Evolutionary conservation across 257 asterid species (phyloP), one percentile per base, ranked within the genome.

Genomic region (Nicotiana knightiana): DNA sequence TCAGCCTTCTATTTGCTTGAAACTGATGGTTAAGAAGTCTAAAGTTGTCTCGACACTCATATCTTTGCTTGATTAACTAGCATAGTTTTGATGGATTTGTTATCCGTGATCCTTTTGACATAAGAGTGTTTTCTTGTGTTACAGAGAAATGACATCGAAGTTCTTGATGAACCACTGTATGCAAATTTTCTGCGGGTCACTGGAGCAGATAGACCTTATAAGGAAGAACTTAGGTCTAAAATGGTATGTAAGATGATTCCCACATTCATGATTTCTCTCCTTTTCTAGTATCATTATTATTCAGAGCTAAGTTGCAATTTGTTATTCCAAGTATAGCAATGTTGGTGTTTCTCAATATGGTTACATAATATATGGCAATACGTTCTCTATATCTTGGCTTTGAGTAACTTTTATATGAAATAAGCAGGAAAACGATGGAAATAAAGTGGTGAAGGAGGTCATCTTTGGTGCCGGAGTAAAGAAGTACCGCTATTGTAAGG

Each of bases 101-200:
- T 30, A 75, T 82, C 77, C 77, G 10, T 4, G 77, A 39, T 75
- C 16, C 30, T 33, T 15, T 65, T 54, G 67, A 16, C 39, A 24
- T 53, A 24, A 24, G 59, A 43, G 57, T 16, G 9, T 35, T 26
- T 21, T 76, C 68, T 77, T 57, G 51, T 86, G 82, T 89, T 53
- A 24, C 91, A 94, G 97, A 91, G 97, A 83, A 91, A 94, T 88
- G 98, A 94, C 73, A 87, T 76, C 16, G 97, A 94, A 84, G 97
- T 94, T 65, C 93, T 93, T 26, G 98, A 94, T 82, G 98, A 94
- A 84, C 98, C 97, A 35, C 90, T 94, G 9, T 94, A 94, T 88
- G 87, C 94, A 18, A 82, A 90, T 84, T 93, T 71, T 83, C 81
- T 94, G 85, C 91, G 82, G 7, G 89, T 85, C 39, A 89, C 93